Evolutionary conservation across 1,139 yeast species (phyloP), one percentile per base, ranked within the genome.

Genomic region (Eremothecium gossypii): DNA sequence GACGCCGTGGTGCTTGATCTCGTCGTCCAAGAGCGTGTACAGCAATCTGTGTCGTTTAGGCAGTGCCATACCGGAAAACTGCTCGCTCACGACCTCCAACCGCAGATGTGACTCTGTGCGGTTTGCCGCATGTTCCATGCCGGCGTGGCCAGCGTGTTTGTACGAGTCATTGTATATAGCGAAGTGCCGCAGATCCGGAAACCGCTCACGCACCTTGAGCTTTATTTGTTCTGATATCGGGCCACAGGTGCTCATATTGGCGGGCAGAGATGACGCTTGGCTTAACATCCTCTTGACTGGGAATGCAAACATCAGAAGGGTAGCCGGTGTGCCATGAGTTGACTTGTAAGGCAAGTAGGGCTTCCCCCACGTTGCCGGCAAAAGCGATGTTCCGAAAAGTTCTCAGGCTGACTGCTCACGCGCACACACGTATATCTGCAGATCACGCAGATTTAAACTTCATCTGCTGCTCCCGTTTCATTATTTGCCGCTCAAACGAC

Each of bases 131-230:
- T 81, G 85, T 45, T 79, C 72, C 70, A 86, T 74, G 1, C 95
- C 91, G 43, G 79, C 81, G 61, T 91, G 98, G 53, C 86, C 93
- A 2, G 89, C 76, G 62, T 91, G 98, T 60, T 83, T 83, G 61
- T 77, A 78, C 2, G 96, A 85, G 63, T 91, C 97, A 60, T 91
- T 91, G 47, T 69, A 70, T 20, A 86, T 69, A 41, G 73, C 74
- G 36, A 85, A 66, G 43, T 58, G 64, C 1, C 67, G 48, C 0
- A 91, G 85, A 7, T 69, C 61, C 8, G 60, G 57, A 48, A 83
- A 69, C 8, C 65, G 63, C 2, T 54, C 49, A 20, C 61, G 53
- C 14, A 84, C 56, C 53, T 79, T 79, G 7, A 62, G 50, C 27
- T 63, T 62, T 33, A 81, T 77, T 31, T 67, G 55, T 10, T 61